Percentiles rank a stretch among this genome's conserved stretches.
Conservation (phyloP, 1,139 yeast species). For the Torulaspora globosa region DNA sequence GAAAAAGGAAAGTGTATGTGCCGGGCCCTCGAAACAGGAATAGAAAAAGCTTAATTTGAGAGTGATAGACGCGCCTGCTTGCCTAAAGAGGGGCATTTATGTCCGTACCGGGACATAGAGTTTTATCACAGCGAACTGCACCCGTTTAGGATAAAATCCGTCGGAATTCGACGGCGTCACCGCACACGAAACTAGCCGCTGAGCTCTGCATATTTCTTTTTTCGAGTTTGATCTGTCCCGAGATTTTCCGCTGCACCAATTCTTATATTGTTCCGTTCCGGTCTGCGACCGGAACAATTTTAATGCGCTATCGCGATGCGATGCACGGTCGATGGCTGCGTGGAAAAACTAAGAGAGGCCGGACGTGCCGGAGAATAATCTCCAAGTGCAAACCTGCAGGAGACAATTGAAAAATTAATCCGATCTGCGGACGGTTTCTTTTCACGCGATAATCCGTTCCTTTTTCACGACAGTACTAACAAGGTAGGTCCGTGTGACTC, state of each 20-base stretch:
- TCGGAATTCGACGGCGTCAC: background rate
- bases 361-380: background rate
- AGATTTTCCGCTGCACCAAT: background rate
- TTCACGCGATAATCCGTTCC: background rate
- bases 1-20: background rate
- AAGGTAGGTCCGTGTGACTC: background rate
- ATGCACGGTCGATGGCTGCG: background rate
- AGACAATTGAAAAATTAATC: background rate
- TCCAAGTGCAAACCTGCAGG: background rate
- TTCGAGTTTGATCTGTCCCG: background rate
- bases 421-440: constrained; percentile 1
- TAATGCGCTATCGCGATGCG: background rate
- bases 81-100: background rate
- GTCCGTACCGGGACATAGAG: background rate
- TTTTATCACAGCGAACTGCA: background rate
- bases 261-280: background rate
- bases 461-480: background rate
- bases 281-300: background rate
- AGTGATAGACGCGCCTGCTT: constrained; percentile 1
- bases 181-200: background rate
- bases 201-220: background rate
- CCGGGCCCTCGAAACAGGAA: background rate
- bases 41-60: background rate
- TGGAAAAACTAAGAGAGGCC: background rate
- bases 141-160: background rate